These are phyloP conservation scores for Auriscalpium microsporum DNA, from an alignment of 768 basidiomycete genomes.

Conservation along the genomic window DNA sequence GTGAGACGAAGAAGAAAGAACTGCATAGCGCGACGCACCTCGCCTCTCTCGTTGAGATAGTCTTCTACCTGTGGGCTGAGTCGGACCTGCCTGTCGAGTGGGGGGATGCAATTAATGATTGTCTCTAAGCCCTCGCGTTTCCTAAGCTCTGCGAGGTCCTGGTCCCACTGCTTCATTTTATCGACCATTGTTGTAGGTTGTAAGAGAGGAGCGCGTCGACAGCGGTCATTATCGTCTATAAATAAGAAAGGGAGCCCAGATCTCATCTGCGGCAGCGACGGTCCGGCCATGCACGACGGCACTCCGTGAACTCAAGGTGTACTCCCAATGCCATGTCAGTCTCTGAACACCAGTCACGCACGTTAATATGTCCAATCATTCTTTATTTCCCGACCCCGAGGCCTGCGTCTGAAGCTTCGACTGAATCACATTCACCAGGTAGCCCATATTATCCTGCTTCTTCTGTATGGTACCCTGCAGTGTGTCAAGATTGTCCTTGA, in stretches of 20 bases:
- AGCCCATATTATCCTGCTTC: constrained; percentile 85
- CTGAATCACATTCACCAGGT: constrained; percentile 67
- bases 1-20: neutral
- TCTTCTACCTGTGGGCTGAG: neutral
- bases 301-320: too few species aligned
- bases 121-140: neutral
- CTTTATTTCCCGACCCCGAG: neutral
- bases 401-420: constrained; percentile 36
- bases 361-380: neutral
- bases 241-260: too few species aligned
- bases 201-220: too few species aligned
- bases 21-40: neutral
- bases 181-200: neutral
- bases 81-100: neutral
- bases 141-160: neutral
- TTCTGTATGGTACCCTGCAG: constrained; percentile 84
- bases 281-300: too few species aligned
- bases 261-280: too few species aligned
- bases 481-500: constrained; percentile 74
- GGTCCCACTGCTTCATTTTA: neutral
- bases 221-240: too few species aligned
- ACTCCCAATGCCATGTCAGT: too few species aligned
- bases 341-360: too few species aligned
- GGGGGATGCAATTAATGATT: neutral
- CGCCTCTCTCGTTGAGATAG: neutral